phyloP scores from a whole-genome alignment of 768 basidiomycete genomes.

The Rhodosporidiobolus sp. region DNA sequence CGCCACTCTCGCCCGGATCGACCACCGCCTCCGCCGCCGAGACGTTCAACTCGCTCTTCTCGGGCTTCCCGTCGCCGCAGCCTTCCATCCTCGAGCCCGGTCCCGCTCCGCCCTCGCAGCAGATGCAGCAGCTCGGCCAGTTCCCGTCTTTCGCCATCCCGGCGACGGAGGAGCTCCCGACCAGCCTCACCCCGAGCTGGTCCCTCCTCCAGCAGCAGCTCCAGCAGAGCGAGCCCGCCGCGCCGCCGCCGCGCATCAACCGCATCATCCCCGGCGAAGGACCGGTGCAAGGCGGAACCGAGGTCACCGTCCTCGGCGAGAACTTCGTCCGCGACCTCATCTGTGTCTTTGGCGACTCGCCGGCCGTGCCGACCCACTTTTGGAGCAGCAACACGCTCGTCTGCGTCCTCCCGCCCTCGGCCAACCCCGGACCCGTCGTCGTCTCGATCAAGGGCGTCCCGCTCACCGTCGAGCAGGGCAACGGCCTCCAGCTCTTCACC shows the following conservation, averaged over 20 bases:
- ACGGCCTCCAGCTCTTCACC: slow-evolving; percentile 68
- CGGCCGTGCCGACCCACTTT: slow-evolving; percentile 76
- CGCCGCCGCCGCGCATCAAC: slow-evolving; percentile 47
- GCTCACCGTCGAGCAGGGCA: slow-evolving; percentile 42
- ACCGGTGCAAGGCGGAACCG: slow-evolving; percentile 62
- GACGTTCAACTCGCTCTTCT: slow-evolving; percentile 24
- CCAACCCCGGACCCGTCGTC: slow-evolving; percentile 75
- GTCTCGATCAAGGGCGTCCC: slow-evolving; percentile 80
- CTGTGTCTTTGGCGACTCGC: slow-evolving; percentile 79
- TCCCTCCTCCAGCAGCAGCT: slow-evolving; percentile 22
- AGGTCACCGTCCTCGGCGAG: slow-evolving; percentile 87
- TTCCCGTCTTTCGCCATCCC: slow-evolving; percentile 33
- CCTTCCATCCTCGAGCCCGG: not conserved
- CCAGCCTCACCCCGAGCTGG: slow-evolving; percentile 22
- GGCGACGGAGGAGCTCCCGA: slow-evolving; percentile 20
- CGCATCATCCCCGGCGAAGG: slow-evolving; percentile 53
- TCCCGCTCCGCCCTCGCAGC: not conserved
- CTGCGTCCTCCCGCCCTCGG: slow-evolving; percentile 79
- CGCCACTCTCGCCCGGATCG: slow-evolving; percentile 32
- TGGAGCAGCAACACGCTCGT: slow-evolving; percentile 93
- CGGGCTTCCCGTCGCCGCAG: slow-evolving; percentile 17
- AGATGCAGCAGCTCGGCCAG: not conserved
- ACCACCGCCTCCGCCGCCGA: slow-evolving; percentile 23
- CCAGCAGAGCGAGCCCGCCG: slow-evolving; percentile 5
- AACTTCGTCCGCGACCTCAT: slow-evolving; percentile 65